Conservation (phyloP, 2,329 filamentous ascomycete genomes). For the Ambrosiella beaveri region DNA sequence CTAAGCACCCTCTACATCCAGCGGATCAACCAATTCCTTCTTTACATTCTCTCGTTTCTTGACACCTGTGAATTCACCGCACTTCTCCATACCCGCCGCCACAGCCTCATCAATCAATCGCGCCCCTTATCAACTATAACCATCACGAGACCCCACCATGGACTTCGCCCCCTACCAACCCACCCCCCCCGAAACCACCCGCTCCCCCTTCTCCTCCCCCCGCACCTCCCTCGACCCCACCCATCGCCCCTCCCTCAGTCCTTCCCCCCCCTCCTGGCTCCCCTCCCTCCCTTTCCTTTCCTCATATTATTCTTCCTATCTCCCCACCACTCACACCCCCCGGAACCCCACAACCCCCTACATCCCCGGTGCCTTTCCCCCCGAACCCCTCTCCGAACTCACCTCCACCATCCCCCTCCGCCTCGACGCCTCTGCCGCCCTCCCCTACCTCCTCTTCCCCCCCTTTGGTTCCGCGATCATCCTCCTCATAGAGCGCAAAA, state of each 20-base stretch:
- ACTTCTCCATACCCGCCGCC: too few species aligned
- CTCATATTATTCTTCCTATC: background rate
- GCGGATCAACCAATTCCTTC: too few species aligned
- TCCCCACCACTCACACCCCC: constrained; percentile 20
- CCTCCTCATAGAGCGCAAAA: constrained; percentile 78
- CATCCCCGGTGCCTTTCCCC: constrained; percentile 24
- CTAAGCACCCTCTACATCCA: too few species aligned
- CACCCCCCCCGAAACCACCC: constrained; percentile 66
- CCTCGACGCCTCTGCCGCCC: constrained; percentile 74
- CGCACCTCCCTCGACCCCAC: constrained; percentile 35
- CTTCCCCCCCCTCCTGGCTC: background rate
- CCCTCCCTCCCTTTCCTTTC: background rate
- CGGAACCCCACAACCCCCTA: constrained; percentile 14
- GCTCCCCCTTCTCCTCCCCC: constrained; percentile 48
- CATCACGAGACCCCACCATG: constrained; percentile 31
- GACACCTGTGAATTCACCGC: too few species aligned
- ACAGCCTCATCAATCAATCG: too few species aligned
- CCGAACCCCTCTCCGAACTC: constrained; percentile 56
- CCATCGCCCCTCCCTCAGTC: constrained; percentile 29
- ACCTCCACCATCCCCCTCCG: constrained; percentile 77
- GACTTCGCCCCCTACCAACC: constrained; percentile 97
- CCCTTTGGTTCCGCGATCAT: constrained; percentile 73
- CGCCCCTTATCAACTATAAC: too few species aligned
- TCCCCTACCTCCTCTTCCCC: constrained; percentile 75
- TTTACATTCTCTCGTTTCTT: too few species aligned